Evolutionary conservation across 2,329 filamentous ascomycete genomes (phyloP), one percentile per base, ranked within the genome.

Genomic region (Aspergillus pseudonomiae): DNA sequence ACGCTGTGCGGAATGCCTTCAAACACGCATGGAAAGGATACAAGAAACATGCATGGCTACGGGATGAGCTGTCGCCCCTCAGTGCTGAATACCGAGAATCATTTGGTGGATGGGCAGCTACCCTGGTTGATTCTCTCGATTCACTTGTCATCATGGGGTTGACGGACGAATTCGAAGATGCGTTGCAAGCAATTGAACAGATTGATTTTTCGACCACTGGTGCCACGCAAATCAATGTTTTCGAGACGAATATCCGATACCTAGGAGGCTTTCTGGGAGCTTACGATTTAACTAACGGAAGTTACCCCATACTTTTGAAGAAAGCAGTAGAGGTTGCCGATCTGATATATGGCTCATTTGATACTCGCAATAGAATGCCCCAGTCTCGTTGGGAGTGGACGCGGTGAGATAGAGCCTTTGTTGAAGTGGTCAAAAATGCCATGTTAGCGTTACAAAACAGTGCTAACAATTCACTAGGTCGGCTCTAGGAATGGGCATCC

Each of bases 341-440:
- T 68, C 86, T 96, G 68, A 82, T 96, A 19, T 93, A 93, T 82
- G 88, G 89, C 60, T 86, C 91, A 2, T 96, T 96, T 72, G 93
- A 96, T 77, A 98, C 94, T 1, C 93, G 93, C 1, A 97, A 98
- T 75, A 88, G 93, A 68, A 96, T 98, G 92, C 94, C 94, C 2
- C 81, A 93, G 14, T 84, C 93, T 9, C 92, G 90, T 75, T 96
- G 94, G 80, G 81, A 86, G 66, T 97, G 91, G 91, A 86, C 87
- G 73, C 91, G 89, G 68, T 86, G 73, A 71, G 79, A 32, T 56
- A 60, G 55, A 41, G 32, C 52, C 43, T 53, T 28, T 6, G 34
- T 32, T 36, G n/a, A n/a, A 54, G 26, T 24, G 9, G n/a, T 21
- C 52, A 24, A n/a, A 52, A 16, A 12, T 28, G 16, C 12, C 12